A percentile compares a stretch with the other conserved stretches of the same genome.
These are phyloP conservation scores for Salix udensis DNA, from an alignment of 345 rosid species.

Conservation along the genomic window DNA sequence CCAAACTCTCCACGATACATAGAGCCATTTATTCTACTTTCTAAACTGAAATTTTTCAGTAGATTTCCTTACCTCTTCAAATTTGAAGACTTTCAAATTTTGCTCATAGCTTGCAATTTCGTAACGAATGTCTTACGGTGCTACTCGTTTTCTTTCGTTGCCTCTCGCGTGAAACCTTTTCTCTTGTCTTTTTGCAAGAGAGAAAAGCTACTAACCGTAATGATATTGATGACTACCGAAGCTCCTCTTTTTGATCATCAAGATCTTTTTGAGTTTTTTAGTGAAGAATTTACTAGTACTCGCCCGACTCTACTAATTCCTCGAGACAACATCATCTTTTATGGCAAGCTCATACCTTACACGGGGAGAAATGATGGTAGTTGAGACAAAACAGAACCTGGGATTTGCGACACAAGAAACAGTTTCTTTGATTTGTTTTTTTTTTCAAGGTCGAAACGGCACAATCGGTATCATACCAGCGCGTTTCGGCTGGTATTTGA, in stretches of 20 bases:
- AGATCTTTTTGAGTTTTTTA: too few species aligned
- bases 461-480: too few species aligned
- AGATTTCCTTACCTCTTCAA: conserved; percentile 35
- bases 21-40: conserved; percentile 36
- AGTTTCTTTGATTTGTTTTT: too few species aligned
- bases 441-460: too few species aligned
- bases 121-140: conserved; percentile 27
- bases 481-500: too few species aligned
- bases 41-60: conserved; percentile 37
- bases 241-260: not conserved
- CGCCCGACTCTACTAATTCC: too few species aligned
- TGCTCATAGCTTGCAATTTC: conserved; percentile 45
- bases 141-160: conserved; percentile 8
- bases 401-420: too few species aligned
- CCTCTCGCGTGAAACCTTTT: not conserved
- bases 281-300: too few species aligned
- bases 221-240: conserved; percentile 18
- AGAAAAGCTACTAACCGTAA: conserved; percentile 14
- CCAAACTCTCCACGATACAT: conserved; percentile 37
- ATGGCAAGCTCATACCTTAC: too few species aligned
- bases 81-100: conserved; percentile 24
- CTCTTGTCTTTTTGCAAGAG: conserved; percentile 19
- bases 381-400: too few species aligned
- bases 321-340: too few species aligned
- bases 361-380: too few species aligned